These are phyloP conservation scores for Globisporangium alternatum DNA, from an alignment of 352 stramenopile genomes.

Conservation along the genomic window DNA sequence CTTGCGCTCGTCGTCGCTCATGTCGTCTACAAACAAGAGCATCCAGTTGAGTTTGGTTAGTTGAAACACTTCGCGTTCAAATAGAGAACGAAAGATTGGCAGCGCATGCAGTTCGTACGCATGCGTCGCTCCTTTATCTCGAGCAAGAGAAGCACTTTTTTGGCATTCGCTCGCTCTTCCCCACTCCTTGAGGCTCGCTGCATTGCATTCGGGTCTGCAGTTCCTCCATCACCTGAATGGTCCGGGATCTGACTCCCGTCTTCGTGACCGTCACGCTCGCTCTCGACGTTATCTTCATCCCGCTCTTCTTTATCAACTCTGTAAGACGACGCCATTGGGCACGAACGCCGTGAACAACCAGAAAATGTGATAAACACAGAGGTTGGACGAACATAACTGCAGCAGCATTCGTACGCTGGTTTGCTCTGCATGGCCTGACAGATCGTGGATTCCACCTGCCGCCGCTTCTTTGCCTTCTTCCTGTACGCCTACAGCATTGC, in stretches of 20 bases:
- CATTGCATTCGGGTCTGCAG: background rate
- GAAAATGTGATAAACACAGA: no score
- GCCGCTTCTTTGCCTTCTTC: slow-evolving; percentile 15
- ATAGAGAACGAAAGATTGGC: background rate
- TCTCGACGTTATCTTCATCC: background rate
- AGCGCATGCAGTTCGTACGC: slow-evolving; percentile 11
- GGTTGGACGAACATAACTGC: no score
- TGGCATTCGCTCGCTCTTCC: slow-evolving; percentile 3
- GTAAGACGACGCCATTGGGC: background rate
- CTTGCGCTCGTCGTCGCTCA: slow-evolving; percentile 9
- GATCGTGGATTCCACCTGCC: slow-evolving; percentile 9
- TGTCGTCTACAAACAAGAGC: background rate
- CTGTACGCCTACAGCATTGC: slow-evolving; percentile 10
- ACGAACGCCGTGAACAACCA: background rate
- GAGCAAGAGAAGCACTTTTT: slow-evolving; percentile 23
- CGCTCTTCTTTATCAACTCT: background rate
- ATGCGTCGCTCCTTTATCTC: slow-evolving; percentile 16
- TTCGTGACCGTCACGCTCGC: background rate
- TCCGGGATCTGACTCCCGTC: background rate
- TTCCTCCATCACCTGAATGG: background rate
- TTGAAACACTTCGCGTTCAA: no score
- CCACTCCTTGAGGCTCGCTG: background rate
- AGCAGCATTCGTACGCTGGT: slow-evolving; percentile 1
- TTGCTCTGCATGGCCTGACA: background rate
- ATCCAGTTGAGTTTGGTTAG: background rate